Evolutionary conservation across 2,329 filamentous ascomycete genomes (phyloP), one percentile per base, ranked within the genome.

Genomic region (Colletotrichum sp.): DNA sequence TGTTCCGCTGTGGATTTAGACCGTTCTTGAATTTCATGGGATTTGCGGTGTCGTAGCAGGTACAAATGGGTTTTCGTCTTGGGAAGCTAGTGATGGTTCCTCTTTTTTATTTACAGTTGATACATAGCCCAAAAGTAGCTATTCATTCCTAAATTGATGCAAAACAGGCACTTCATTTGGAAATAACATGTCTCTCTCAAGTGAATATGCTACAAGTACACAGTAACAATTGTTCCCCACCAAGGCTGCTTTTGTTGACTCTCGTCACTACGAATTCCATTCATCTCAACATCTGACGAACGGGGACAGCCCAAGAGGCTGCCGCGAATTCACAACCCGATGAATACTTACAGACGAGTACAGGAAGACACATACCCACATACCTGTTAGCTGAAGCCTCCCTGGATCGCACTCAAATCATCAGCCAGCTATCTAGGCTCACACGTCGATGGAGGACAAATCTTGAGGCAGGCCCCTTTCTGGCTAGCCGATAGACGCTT

Each of bases 21-120:
- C 39, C n/a, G 39, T 65, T 71, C 70, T 52, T 67, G 39, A 63
- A 62, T 63, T 75, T 64, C 34, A 21, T 55, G 44, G 68, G 32
- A 66, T 69, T 69, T 26, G 57, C 60, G 59, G 71, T 52, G 24
- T 65, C 30, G 34, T 26, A 71, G 64, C 57, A 64, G 73, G 28
- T 67, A 30, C 30, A 28, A n/a, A 67, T 67, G 55, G 60, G 55
- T 52, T 63, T 69, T 52, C 24, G 62, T 28, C 21, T 12, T 64
- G 9, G 32, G 71, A 39, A 30, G 49, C 24, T 49, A 28, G 36
- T 52, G 57, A 44, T 62, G 44, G 64, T 65, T 55, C 36, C 59
- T 69, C 39, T 73, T 63, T 65, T 65, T 78, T 21, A 15, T 77
- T 63, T 70, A n/a, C 34, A 76, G 60, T 74, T 69, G 32, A 18